Evolutionary conservation across 495 filamentous ascomycete species (phyloP), one percentile per base, ranked within the genome.

Genomic region (Neurospora tetraspora): DNA sequence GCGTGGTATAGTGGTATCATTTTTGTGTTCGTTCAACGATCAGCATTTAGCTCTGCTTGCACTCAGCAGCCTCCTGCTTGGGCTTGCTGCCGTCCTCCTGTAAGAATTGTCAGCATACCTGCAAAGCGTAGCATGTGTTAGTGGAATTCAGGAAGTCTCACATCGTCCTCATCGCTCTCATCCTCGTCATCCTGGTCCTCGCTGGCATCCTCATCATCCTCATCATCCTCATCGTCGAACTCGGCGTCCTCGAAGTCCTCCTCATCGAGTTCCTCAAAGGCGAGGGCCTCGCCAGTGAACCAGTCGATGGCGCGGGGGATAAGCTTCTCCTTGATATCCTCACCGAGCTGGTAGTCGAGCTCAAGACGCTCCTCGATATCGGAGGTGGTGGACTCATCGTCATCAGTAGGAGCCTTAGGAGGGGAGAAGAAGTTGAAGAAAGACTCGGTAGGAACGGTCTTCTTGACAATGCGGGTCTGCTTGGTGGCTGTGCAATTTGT

Each of bases 381-480:
- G 45, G 89, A 91, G 42, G 91, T 88, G 71, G 91, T 89, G 74
- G 97, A 94, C 70, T 94, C 91, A 34, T 92, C 90, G 34, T 90
- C 90, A 38, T 91, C 90, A 45, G 84, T 86, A 5, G 94, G 96
- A 69, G 93, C 91, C 83, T 93, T 93, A 3, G 96, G 96, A 7
- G 96, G 96, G 40, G 92, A 92, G 87, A 99, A 99, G 89, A 99
- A 99, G 88, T 98, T 98, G 90, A 99, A 99, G 88, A 99, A 99
- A 10, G 95, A 98, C 81, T 97, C 96, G 43, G 94, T 97, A 4
- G 96, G 96, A 47, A 98, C 95, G 18, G 94, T 97, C 86, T 97
- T 97, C 90, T 98, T 98, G 75, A 99, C 93, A 76, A 99, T 90
- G 73, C 96, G 93, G 73, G 96, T 98, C 82, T 99, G 96, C 88